Conservation (phyloP, 208 protist species). For the Leishmania tarentolae region DNA sequence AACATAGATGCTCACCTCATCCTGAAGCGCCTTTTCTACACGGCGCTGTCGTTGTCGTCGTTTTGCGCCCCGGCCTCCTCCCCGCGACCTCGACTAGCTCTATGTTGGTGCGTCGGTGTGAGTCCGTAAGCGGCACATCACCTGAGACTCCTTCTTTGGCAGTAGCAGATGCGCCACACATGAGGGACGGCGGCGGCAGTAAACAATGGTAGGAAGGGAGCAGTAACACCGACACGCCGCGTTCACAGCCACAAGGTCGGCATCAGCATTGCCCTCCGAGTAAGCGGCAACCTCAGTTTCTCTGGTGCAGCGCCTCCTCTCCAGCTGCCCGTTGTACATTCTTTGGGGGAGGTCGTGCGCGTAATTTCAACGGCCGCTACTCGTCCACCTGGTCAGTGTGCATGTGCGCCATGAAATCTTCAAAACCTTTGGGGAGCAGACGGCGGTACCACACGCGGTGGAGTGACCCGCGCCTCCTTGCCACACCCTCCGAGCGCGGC, state of each 20-base stretch:
- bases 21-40: not conserved
- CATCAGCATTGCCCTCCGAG: not conserved
- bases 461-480: constrained; percentile 1
- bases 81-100: not conserved
- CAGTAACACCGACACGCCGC: not conserved
- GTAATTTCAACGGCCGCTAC: not conserved
- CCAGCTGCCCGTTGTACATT: not conserved
- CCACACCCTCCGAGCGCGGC: constrained; percentile 18
- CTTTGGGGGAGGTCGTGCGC: not conserved
- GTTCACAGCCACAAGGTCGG: not conserved
- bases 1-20: not conserved
- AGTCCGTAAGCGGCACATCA: not conserved
- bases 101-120: not conserved
- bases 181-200: not conserved
- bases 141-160: not conserved
- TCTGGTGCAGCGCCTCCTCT: not conserved
- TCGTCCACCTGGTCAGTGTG: constrained; percentile 7
- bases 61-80: not conserved
- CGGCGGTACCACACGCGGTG: constrained; percentile 28
- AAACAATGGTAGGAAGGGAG: not conserved
- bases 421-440: constrained; percentile 3
- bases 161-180: not conserved
- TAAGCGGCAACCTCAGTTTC: not conserved
- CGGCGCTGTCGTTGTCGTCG: not conserved
- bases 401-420: constrained; percentile 16